phyloP scores from a whole-genome alignment of 2,329 filamentous ascomycete species.

The Fonsecaea erecta region DNA sequence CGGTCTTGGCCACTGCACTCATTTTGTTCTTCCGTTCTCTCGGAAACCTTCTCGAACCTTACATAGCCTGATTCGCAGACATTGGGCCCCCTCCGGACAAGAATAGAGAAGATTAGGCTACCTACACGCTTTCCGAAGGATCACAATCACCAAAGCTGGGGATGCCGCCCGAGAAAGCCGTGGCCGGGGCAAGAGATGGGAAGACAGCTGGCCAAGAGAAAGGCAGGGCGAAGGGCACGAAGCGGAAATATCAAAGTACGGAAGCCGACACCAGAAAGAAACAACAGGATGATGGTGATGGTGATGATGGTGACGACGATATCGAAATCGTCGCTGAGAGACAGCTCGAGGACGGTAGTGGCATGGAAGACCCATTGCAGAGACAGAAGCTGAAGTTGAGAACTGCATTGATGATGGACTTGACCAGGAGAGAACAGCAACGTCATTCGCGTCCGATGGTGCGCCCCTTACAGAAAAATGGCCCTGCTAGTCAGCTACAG shows the following conservation, averaged over 20 bases:
- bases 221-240: neutral
- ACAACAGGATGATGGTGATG: neutral
- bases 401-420: neutral
- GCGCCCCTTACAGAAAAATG: neutral
- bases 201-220: neutral
- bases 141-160: neutral
- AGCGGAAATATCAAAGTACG: neutral
- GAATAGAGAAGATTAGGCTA: neutral
- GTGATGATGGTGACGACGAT: neutral
- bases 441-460: neutral
- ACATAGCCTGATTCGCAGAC: neutral
- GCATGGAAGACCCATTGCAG: neutral
- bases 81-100: neutral
- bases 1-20: neutral
- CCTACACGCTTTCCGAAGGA: neutral
- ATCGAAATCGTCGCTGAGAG: neutral
- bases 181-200: neutral
- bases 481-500: neutral
- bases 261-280: neutral
- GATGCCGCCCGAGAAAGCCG: neutral
- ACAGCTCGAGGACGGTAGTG: neutral
- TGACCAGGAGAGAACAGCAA: neutral
- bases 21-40: neutral
- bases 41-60: neutral
- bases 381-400: neutral